These are phyloP conservation scores for Geranium rotundifolium DNA, from an alignment of 345 rosid genomes.

Conservation along the genomic window DNA sequence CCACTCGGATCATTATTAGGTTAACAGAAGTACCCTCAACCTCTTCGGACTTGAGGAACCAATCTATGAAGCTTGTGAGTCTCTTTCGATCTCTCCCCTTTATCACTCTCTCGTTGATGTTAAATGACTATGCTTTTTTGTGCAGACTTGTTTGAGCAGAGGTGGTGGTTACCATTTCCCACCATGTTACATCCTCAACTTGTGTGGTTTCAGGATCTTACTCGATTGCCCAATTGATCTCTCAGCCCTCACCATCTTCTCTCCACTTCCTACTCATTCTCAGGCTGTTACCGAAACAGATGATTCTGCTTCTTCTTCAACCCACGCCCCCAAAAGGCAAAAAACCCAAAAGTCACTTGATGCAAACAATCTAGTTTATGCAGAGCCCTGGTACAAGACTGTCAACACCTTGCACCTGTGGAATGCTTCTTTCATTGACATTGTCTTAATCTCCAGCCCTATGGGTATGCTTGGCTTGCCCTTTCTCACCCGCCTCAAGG, in stretches of 20 bases:
- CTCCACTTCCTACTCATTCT: constrained; percentile 39
- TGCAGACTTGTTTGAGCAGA: constrained; percentile 73
- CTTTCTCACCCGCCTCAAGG: constrained; percentile 43
- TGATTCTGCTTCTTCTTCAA: constrained; percentile 12
- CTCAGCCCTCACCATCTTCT: constrained; percentile 49
- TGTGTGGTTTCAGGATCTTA: constrained; percentile 56
- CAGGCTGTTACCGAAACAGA: constrained; percentile 7
- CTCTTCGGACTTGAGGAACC: background rate
- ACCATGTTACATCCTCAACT: constrained; percentile 47
- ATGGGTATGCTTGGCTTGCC: constrained; percentile 86
- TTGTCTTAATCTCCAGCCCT: constrained; percentile 65
- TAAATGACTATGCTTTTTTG: background rate
- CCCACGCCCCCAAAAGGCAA: constrained; percentile 26
- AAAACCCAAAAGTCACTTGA: constrained; percentile 28
- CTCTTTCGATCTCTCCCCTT: background rate
- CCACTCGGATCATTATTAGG: too few relatives aligned
- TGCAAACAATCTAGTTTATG: constrained; percentile 34
- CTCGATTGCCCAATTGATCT: constrained; percentile 78
- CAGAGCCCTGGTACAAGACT: constrained; percentile 82
- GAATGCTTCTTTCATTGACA: constrained; percentile 64
- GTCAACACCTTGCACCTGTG: constrained; percentile 58
- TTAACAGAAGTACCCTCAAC: background rate
- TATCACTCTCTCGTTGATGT: background rate
- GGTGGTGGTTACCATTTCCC: constrained; percentile 63
- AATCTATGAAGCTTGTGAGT: background rate